Conservation (phyloP, 2,329 filamentous ascomycete species). For the Aureobasidium namibiae region DNA sequence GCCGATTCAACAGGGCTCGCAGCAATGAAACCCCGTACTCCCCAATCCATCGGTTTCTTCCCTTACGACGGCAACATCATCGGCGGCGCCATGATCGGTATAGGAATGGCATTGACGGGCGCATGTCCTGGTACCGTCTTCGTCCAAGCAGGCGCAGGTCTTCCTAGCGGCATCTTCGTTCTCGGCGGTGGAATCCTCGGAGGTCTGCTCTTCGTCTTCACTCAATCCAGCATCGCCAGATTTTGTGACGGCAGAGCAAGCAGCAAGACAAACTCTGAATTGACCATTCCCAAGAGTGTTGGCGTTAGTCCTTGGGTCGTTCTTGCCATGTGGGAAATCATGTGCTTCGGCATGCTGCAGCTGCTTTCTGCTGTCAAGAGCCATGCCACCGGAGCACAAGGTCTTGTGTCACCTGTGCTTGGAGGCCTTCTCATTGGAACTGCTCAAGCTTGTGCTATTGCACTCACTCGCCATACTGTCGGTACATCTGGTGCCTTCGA, state of each 20-base stretch:
- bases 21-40: constrained; percentile 40
- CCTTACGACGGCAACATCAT: constrained; percentile 57
- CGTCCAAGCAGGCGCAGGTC: constrained; percentile 48
- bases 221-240: not conserved
- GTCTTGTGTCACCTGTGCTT: constrained; percentile 37
- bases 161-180: constrained; percentile 34
- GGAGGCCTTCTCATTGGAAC: constrained; percentile 53
- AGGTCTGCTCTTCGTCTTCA: constrained; percentile 34
- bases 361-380: constrained; percentile 25
- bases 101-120: constrained; percentile 59
- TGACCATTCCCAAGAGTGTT: not conserved
- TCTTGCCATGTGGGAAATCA: constrained; percentile 37
- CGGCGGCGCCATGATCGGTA: constrained; percentile 53
- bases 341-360: constrained; percentile 34
- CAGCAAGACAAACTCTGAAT: not conserved
- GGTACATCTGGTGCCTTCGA: constrained; percentile 57
- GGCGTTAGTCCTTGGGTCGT: constrained; percentile 28
- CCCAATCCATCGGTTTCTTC: constrained; percentile 47
- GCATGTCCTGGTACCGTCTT: constrained; percentile 59
- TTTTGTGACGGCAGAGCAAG: not conserved
- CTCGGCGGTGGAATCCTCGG: constrained; percentile 49
- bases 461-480: constrained; percentile 46
- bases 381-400: not conserved
- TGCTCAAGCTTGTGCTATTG: constrained; percentile 50
- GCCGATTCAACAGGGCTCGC: constrained; percentile 38